Conservation (phyloP, 371 early-diverging fungal species). For the Vavraia culicis region DNA sequence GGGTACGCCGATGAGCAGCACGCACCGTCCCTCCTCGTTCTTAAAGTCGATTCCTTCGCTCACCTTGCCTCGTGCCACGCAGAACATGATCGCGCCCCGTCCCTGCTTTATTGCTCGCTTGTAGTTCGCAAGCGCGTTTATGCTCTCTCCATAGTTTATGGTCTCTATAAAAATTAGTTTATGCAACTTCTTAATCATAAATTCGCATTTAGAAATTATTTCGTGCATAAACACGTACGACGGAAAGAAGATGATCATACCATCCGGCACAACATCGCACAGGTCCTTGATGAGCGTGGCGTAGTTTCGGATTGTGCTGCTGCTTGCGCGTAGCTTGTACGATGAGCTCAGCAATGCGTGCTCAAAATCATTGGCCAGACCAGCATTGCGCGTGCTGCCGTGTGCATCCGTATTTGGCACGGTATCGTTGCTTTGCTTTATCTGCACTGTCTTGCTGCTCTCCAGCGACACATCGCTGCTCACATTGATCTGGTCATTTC, state of each 20-base stretch:
- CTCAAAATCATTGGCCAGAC: neutral
- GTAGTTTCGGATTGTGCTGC: conserved; percentile 92
- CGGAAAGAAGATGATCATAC: conserved; percentile 92
- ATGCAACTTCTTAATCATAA: conserved; percentile 51
- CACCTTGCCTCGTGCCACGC: conserved; percentile 97
- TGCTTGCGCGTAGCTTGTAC: conserved; percentile 85
- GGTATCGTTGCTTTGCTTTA: neutral
- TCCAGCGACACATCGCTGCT: conserved; percentile 5
- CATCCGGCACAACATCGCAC: conserved; percentile 80
- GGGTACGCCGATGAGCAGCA: conserved; percentile 91
- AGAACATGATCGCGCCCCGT: conserved; percentile 81
- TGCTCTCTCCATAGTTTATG: conserved; percentile 90
- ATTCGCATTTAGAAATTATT: conserved; percentile 77
- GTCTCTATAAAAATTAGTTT: conserved; percentile 96
- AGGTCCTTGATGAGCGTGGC: conserved; percentile 83
- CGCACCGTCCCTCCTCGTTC: conserved; percentile 79
- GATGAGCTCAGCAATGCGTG: conserved; percentile 58
- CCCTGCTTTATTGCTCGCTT: conserved; percentile 85
- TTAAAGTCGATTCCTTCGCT: conserved; percentile 98
- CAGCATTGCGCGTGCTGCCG: too few species aligned
- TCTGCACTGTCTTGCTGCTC: neutral
- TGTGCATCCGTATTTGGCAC: too few species aligned
- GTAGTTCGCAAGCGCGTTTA: conserved; percentile 75
- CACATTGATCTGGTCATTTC: conserved; percentile 43
- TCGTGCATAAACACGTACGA: conserved; percentile 93